A percentile compares a stretch with the other conserved stretches of the same genome.
phyloP scores from a whole-genome alignment of 140 eudicot species.

The Anethum foeniculum region DNA sequence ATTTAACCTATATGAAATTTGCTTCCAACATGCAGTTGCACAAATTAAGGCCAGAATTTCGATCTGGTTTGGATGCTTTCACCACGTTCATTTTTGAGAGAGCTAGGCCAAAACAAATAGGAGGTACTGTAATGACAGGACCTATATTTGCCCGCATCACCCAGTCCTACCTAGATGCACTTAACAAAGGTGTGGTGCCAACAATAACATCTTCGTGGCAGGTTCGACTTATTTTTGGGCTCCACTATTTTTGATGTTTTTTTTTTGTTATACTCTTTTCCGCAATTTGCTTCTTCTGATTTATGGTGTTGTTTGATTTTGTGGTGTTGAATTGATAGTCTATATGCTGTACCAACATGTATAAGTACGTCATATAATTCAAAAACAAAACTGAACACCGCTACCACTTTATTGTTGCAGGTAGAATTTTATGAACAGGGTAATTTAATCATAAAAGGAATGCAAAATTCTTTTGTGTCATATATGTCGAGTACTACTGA shows the following conservation, averaged over 20 bases:
- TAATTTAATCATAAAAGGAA: not conserved
- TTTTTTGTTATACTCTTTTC: not conserved
- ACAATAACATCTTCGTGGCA: constrained; percentile 98
- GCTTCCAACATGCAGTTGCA: constrained; percentile 50
- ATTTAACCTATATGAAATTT: not conserved
- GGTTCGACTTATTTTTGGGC: constrained; percentile 33
- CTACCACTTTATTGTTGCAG: not conserved
- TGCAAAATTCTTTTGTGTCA: not conserved
- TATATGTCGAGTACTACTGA: not conserved
- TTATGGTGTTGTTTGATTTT: not conserved
- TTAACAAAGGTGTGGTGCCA: constrained; percentile 98
- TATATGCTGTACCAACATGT: not conserved
- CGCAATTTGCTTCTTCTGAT: not conserved
- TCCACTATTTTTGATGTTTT: not conserved
- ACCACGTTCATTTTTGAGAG: constrained; percentile 95
- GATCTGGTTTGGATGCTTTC: constrained; percentile 79
- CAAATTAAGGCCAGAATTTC: constrained; percentile 85
- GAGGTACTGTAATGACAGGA: constrained; percentile 91
- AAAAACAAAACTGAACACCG: too few relatives aligned
- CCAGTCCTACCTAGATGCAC: constrained; percentile 93
- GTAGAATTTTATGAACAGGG: not conserved
- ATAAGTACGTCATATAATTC: not conserved
- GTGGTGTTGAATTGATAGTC: not conserved
- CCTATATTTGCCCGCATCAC: constrained; percentile 93
- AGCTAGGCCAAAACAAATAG: constrained; percentile 93